These are phyloP conservation scores for Oxalis stricta DNA, from an alignment of 441 rosid species.

Conservation along the genomic window DNA sequence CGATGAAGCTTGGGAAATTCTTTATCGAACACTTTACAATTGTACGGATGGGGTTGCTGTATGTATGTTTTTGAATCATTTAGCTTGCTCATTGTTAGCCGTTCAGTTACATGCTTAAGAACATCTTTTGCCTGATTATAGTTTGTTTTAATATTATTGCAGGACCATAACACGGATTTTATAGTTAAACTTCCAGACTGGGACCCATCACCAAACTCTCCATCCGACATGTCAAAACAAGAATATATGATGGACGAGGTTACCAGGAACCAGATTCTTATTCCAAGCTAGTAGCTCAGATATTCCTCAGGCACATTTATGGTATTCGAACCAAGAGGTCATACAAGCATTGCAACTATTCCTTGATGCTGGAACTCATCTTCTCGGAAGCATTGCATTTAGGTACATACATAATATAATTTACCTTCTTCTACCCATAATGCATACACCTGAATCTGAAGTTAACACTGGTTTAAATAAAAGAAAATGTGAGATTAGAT, in stretches of 20 bases:
- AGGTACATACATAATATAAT: conserved; percentile 28
- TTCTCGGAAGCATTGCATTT: conserved; percentile 57
- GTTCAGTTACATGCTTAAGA: not conserved
- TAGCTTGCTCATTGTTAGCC: not conserved
- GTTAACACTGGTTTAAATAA: too few relatives aligned
- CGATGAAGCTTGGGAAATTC: conserved; percentile 77
- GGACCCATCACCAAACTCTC: conserved; percentile 45
- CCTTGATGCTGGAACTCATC: conserved; percentile 57
- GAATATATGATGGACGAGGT: conserved; percentile 13
- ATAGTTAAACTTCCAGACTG: conserved; percentile 89
- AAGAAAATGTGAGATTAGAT: too few relatives aligned
- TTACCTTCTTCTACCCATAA: not conserved
- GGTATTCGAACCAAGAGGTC: conserved; percentile 69
- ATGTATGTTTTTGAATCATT: conserved; percentile 33
- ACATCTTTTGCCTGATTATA: not conserved
- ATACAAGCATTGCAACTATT: conserved; percentile 49
- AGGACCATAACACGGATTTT: conserved; percentile 92
- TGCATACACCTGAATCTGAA: too few relatives aligned
- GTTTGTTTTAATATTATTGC: conserved; percentile 16
- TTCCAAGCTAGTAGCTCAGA: conserved; percentile 29
- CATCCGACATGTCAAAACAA: conserved; percentile 18
- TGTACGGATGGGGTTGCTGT: conserved; percentile 80
- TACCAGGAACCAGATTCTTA: conserved; percentile 34
- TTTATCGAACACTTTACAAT: conserved; percentile 70
- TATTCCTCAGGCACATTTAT: conserved; percentile 70